These are phyloP conservation scores for Ophiostoma quercus DNA, from an alignment of 2,329 filamentous ascomycete genomes.

Conservation along the genomic window DNA sequence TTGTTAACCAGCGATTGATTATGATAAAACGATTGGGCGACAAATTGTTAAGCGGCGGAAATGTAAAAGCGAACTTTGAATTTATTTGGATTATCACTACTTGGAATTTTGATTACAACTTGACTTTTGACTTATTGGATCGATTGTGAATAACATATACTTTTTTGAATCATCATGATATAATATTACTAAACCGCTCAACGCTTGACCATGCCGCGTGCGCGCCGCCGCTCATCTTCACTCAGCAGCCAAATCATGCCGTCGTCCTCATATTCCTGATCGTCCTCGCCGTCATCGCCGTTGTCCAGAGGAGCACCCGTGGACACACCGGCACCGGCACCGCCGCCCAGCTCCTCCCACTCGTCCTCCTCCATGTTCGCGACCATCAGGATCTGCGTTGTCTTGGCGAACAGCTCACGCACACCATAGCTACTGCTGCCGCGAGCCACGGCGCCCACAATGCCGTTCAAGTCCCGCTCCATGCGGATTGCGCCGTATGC, in stretches of 20 bases:
- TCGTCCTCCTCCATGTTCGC: conserved; percentile 95
- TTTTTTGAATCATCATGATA: no score
- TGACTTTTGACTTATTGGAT: background rate
- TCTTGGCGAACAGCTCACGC: conserved; percentile 69
- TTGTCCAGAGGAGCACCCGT: background rate
- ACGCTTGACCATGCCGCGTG: conserved; percentile 58
- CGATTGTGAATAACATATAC: background rate
- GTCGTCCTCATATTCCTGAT: conserved; percentile 45
- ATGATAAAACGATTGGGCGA: background rate
- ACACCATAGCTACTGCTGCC: conserved; percentile 69
- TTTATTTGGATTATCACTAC: no score
- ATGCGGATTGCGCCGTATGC: conserved; percentile 74
- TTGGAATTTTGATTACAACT: no score
- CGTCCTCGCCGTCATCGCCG: conserved; percentile 39
- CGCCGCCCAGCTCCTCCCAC: conserved; percentile 65
- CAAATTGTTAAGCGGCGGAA: background rate
- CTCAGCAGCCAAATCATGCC: conserved; percentile 68
- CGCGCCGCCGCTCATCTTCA: conserved; percentile 66
- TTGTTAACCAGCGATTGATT: background rate
- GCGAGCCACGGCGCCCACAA: conserved; percentile 62
- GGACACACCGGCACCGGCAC: conserved; percentile 12
- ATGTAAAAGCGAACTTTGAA: background rate
- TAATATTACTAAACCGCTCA: background rate
- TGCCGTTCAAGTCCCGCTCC: conserved; percentile 75
- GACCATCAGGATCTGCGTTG: conserved; percentile 75